These are phyloP conservation scores for Coemansia asiatica DNA, from an alignment of 192 early-diverging fungal genomes.

Conservation along the genomic window DNA sequence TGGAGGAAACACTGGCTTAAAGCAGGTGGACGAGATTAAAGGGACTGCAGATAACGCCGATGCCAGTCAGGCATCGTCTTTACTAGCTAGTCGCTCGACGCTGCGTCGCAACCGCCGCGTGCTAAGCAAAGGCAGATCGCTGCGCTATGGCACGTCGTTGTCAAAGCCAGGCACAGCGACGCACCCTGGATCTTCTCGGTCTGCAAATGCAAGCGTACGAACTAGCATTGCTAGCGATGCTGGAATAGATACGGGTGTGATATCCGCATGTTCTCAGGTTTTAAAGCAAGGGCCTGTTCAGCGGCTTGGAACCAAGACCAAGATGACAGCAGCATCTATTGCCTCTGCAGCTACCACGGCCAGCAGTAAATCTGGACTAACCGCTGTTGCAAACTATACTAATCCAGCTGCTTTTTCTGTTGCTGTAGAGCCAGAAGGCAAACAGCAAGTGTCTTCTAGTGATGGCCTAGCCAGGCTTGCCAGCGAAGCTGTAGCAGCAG, in stretches of 20 bases:
- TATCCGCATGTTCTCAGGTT: neutral
- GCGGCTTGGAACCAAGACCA: neutral
- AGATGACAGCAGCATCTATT: neutral
- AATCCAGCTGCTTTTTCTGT: neutral
- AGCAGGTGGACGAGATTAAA: neutral
- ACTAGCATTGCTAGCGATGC: neutral
- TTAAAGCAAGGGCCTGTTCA: neutral
- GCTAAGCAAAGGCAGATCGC: constrained; percentile 20
- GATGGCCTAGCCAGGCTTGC: constrained; percentile 44
- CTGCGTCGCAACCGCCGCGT: constrained; percentile 45
- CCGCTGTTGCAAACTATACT: neutral
- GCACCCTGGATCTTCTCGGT: neutral
- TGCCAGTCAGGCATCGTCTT: neutral
- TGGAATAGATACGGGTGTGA: neutral
- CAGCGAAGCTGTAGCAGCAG: constrained; percentile 23
- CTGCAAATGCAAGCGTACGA: constrained; percentile 3
- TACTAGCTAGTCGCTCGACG: constrained; percentile 18
- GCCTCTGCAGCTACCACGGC: neutral
- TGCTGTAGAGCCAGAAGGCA: no score
- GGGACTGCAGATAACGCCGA: neutral
- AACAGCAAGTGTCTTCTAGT: neutral
- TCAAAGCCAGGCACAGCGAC: neutral
- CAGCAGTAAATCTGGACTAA: neutral
- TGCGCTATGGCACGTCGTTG: constrained; percentile 4
- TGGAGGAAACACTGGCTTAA: neutral